Base-by-base conservation (phyloP, 2,329 filamentous ascomycete genomes). In the Hymenoscyphus fraxineus region DNA sequence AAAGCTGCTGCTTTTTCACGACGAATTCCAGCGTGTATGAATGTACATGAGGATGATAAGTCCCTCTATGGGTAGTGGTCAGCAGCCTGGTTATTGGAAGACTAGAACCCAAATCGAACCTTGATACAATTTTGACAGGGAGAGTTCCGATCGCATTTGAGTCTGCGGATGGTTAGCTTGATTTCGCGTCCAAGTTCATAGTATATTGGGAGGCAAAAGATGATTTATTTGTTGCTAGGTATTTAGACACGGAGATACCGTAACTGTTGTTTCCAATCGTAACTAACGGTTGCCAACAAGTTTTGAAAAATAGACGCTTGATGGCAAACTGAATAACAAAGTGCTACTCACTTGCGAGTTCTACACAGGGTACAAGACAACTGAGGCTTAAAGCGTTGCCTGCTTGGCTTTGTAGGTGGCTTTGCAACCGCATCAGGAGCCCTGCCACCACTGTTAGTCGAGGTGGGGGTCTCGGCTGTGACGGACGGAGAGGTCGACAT, bases 101-200 rank as follows among this genome's bases (percentile, higher is more conserved):
- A 27, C 6, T 10, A 54, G 47, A 54, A 22, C 9, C 19, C 19
- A 19, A 27, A 54, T 27, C 47, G 47, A 54, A 54, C 47, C 67
- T 82, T 84, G 47, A 78, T 70, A 69, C 83, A 86, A 72, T 84
- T 82, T 16, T 77, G 71, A 72, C 83, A 86, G 57, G 83, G 83
- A 47, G 78, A 71, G 3, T 73, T 73, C 47, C 84, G 80, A 72
- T 86, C 82, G 72, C 84, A 86, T 69, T 85, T 85, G 41, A 73
- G 60, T 67, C 70, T 73, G 22, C 10, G 41, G 13, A 19, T 54
- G 19, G 40, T 60, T 31, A 60, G 44, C 10, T 1, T 7, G 16
- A 51, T 31, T 9, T 6, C 31, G 54, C n/a, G 35, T 51, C 2
- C 47, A 27, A 27, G 19, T 54, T 27, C 47, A n/a, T n/a, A n/a